A percentile compares a stretch with the other conserved stretches of the same genome.
These are phyloP conservation scores for Amaranthus hypochondriacus DNA, from an alignment of 148 eudicot species.

Conservation along the genomic window DNA sequence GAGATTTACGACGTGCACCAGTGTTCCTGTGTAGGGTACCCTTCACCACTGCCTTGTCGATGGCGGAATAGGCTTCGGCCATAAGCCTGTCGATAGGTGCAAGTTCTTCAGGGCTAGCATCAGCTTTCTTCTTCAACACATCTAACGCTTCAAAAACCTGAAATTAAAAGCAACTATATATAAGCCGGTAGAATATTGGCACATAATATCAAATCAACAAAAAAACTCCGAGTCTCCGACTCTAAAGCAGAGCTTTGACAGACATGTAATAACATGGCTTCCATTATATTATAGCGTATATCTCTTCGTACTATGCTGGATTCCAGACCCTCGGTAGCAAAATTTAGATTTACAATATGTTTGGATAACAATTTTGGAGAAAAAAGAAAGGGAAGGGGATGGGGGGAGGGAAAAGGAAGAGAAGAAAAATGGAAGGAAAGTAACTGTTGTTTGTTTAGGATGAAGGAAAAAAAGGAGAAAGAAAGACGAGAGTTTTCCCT, in stretches of 20 bases:
- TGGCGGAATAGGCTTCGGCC: constrained; percentile 74
- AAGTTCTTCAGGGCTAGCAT: constrained; percentile 59
- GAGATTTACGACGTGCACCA: constrained; percentile 77
- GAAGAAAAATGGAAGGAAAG: no score
- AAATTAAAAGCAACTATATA: background rate
- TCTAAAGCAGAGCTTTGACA: background rate
- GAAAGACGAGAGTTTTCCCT: no score
- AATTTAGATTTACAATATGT: background rate
- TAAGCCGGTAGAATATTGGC: background rate
- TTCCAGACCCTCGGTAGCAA: background rate
- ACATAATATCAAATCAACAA: background rate
- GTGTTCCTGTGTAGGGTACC: constrained; percentile 84
- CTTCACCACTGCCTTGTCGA: constrained; percentile 78
- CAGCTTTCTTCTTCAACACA: constrained; percentile 50
- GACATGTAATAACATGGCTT: background rate
- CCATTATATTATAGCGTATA: background rate
- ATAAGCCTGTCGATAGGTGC: constrained; percentile 61
- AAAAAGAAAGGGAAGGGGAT: no score
- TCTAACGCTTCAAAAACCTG: constrained; percentile 79
- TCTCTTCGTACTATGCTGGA: background rate
- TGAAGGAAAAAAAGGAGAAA: no score
- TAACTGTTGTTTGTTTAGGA: no score
- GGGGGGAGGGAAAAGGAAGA: no score
- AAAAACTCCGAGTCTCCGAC: background rate
- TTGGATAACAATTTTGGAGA: no score